Base-by-base conservation (phyloP, 495 filamentous ascomycete species). In the Cercophora samala region DNA sequence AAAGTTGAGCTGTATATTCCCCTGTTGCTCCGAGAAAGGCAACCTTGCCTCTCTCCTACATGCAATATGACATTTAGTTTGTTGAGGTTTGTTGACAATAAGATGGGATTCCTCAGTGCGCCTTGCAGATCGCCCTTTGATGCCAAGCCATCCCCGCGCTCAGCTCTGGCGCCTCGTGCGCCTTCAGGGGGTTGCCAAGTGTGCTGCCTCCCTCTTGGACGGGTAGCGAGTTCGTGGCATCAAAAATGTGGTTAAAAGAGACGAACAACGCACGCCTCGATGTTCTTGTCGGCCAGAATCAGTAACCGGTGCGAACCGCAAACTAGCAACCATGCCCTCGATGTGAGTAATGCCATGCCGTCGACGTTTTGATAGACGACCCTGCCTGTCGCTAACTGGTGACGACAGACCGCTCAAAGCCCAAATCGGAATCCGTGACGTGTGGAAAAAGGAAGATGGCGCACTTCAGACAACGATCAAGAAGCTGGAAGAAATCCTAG, bases 381-480 rank as follows among this genome's bases (percentile, higher is more conserved):
- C 58, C 42, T 55, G 23, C 24, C 52, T 24, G 21, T 18, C 42
- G 25, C 24, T 46, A 22, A 23, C 32, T 61, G n/a, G 13, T 46
- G 6, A 46, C 37, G 8, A 17, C 54, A 81, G 76, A 53, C 75
- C 79, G 3, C 71, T 80, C 64, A 74, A 75, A 59, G 70, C 75
- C 25, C 70, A 73, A 54, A 17, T 78, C 32, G 76, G 65, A 22
- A 77, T 81, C 69, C 74, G 78, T 19, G 76, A 80, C 62, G 64
- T 75, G 58, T 80, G 77, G 78, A 66, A 66, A 64, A 71, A 68
- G 2, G 22, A 42, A 4, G 68, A 77, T 61, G 59, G 72, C 25
- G 62, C 69, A 0, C 56, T 78, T 3, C 77, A 73, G 25, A 67
- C 15, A 4, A 23, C 72, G 0, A 64, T 77, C 22, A 60, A 62